A percentile compares a stretch with the other conserved stretches of the same genome.
These are phyloP conservation scores for Neurospora sp. DNA, from an alignment of 495 filamentous ascomycete genomes.

Conservation along the genomic window DNA sequence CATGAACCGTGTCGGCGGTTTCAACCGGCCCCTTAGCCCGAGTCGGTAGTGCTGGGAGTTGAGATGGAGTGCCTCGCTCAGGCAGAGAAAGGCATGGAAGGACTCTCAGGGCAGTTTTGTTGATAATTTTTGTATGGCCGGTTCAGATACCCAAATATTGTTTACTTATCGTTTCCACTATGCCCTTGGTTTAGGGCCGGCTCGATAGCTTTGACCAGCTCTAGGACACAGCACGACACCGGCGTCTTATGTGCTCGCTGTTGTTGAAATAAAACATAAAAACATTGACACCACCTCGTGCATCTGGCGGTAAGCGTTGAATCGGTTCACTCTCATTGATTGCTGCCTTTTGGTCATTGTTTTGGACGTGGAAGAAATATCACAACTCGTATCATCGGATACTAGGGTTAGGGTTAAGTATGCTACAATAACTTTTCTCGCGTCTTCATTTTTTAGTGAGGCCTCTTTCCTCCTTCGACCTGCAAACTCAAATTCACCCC, in stretches of 20 bases:
- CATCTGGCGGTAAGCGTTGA: not conserved
- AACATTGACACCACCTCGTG: not conserved
- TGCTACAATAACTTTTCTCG: not conserved
- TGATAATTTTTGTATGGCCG: not conserved
- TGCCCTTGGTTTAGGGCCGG: not conserved
- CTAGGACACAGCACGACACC: not conserved
- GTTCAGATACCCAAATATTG: not conserved
- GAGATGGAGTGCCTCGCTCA: not conserved
- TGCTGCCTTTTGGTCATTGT: not conserved
- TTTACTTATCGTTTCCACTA: not conserved
- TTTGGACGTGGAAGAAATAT: not conserved
- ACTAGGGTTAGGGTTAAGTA: constrained; percentile 3
- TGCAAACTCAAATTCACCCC: not conserved
- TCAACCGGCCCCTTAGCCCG: constrained; percentile 78
- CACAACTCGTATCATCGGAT: not conserved
- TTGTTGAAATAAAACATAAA: not conserved
- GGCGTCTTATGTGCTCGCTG: not conserved
- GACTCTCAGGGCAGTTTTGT: not conserved
- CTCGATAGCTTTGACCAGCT: not conserved
- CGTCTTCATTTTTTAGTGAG: not conserved
- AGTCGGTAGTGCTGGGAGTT: constrained; percentile 19
- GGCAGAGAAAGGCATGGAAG: not conserved
- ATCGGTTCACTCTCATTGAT: not conserved
- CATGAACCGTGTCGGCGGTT: constrained; percentile 95
- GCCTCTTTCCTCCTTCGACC: constrained; percentile 3